A percentile compares a stretch with the other conserved stretches of the same genome.
Conservation (phyloP, 441 rosid species). For the Brassica hybrid region DNA sequence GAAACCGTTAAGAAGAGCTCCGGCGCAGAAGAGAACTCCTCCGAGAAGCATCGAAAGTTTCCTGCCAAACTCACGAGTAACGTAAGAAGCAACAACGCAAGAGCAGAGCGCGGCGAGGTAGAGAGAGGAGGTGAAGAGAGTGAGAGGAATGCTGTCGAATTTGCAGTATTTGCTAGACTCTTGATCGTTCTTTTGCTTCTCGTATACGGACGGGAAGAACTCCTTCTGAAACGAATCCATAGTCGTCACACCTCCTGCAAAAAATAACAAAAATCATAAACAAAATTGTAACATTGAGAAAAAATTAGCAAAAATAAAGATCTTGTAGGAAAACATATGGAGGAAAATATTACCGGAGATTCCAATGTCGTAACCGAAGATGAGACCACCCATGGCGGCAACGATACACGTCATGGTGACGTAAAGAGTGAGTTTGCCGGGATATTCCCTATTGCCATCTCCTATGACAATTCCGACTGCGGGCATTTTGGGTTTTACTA, state of each 20-base stretch:
- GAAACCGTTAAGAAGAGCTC: constrained; percentile 77
- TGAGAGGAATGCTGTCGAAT: constrained; percentile 63
- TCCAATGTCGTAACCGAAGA: constrained; percentile 90
- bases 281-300: too few species aligned
- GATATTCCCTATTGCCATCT: constrained; percentile 50
- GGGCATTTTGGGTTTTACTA: constrained; percentile 53
- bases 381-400: constrained; percentile 92
- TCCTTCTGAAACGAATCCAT: constrained; percentile 65
- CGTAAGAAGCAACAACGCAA: constrained; percentile 63
- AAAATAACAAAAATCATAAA: not conserved
- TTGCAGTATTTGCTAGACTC: constrained; percentile 63
- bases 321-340: not conserved
- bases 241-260: constrained; percentile 79
- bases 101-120: constrained; percentile 75
- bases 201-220: constrained; percentile 68
- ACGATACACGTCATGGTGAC: constrained; percentile 75
- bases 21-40: constrained; percentile 73
- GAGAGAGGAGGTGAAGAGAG: constrained; percentile 84
- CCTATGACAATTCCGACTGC: constrained; percentile 56
- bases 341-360: constrained; percentile 61
- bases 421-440: constrained; percentile 72
- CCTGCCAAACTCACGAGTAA: constrained; percentile 70
- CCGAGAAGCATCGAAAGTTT: constrained; percentile 85
- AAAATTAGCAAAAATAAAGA: too few species aligned
- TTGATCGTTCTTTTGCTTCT: constrained; percentile 46